Evolutionary conservation across 371 early-diverging fungal species (phyloP), one percentile per base, ranked within the genome.

Genomic region (Lichtheimia ornata): DNA sequence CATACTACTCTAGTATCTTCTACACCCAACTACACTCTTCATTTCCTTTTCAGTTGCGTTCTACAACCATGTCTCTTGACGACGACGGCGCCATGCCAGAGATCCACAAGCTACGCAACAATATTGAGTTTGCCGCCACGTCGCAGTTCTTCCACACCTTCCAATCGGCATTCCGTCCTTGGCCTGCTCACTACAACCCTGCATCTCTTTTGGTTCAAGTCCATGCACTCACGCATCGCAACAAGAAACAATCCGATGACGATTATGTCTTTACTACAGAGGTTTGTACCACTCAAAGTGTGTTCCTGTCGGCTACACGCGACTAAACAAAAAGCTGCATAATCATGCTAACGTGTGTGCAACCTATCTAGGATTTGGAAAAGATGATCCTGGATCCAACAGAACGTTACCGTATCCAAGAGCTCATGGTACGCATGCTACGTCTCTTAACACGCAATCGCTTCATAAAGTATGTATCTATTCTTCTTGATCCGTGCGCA

Each of bases 71-170:
- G 35, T 35, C 35, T 35, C 35, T 35, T 35, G 35, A 35, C 35
- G 35, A 35, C 35, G 35, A 35, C 11, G 35, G 35, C 35, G 35
- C 35, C 35, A 35, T 35, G 35, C 35, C 65, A 43, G 65, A 73
- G 24, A 60, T 74, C 43, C 55, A 57, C 40, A 55, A 51, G 17
- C 64, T 79, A 59, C 71, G 80, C 55, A 79, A 76, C 55, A 76
- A 79, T 69, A 65, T 76, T 53, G 70, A 77, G 35, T 81, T 81
- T 66, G 82, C 84, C 65, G 66, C 79, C 53, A 65, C 71, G 27
- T 54, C 74, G 6, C 78, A 82, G 59, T 77, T 79, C 59, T 71
- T 78, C 13, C 75, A 79, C 50, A 74, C 73, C 6, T 77, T 74
- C 54, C 70, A 72, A 59, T 58, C 71, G n/a, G 81, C 81, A 2